Evolutionary conservation across 169 alveolate species (phyloP), one percentile per base, ranked within the genome.

Genomic region (Cryptosporidium parvum): DNA sequence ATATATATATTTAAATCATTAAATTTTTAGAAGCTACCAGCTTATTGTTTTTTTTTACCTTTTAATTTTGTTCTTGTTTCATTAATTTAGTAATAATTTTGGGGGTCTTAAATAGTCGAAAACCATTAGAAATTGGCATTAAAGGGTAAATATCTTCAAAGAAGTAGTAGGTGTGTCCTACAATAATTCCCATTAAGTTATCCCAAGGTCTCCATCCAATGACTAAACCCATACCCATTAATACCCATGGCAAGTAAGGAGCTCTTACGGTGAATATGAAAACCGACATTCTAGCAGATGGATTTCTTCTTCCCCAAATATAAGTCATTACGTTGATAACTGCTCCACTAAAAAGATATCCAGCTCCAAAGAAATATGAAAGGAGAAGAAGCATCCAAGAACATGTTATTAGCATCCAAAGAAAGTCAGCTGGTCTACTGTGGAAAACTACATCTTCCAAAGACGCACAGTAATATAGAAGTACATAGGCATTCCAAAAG

Each of bases 261-360:
- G 98, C 98, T 39, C 94, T 95, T 31, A 96, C 97, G 39, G 97
- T 92, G 89, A 96, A 73, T 85, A 96, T 94, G 65, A 96, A 85
- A 35, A 96, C 93, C 16, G 96, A 95, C 70, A 96, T 93, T 21
- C 97, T 85, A 35, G 96, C 93, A 69, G 93, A 89, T 8, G 97
- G 97, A 75, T 96, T 96, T 89, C 96, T 95, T 45, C 97, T 86
- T 21, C 98, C 97, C 98, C 98, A 96, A 21, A 96, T 93, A 92
- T 96, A 96, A 35, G 98, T 96, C 95, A 96, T 93, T 71, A 96
- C 96, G 92, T 96, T 95, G 70, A 96, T 96, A 94, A 96, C 95
- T 69, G 97, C 94, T n/a, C 98, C 97, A 59, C 97, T 94, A 86
- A 93, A 95, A 75, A 96, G 95, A 92, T 95, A 93, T 53, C 95